Base-by-base conservation (phyloP, 2,329 filamentous ascomycete species). In the Nakataea oryzae region DNA sequence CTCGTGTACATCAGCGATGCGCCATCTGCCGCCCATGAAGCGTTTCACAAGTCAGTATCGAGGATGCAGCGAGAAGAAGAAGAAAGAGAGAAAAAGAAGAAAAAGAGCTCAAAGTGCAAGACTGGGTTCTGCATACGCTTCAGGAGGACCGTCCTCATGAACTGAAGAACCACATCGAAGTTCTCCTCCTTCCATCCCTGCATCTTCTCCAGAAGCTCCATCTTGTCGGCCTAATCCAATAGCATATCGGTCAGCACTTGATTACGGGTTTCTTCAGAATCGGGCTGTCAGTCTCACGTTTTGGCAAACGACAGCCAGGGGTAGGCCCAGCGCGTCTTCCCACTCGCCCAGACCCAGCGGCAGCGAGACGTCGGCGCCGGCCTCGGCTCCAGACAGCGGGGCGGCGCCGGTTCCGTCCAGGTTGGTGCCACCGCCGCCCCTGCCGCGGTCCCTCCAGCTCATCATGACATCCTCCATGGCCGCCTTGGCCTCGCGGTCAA, bases 81-180 rank as follows among this genome's bases (percentile, higher is more conserved):
- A 28, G 28, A 21, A 47, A 47, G 21, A 47, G 41, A 21, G 41
- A 32, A 59, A 14, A 27, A 55, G 62, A 41, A 30, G 34, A 55
- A 61, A n/a, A 63, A 61, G 63, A 58, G 29, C 9, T 63, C 21
- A 26, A 69, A 24, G 55, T 29, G 12, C 21, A 14, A 17, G 32
- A 6, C 21, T 12, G 32, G 24, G 9, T 47, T 63, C 71, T 59
- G 69, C 87, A 74, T 76, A 93, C 92, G 85, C 79, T 93, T 93
- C 65, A 99, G 79, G 55, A 99, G 77, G 54, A 96, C 86, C 0
- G 95, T 97, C 67, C 95, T 86, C 70, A 99, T 78, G 72, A 93
- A 96, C 72, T 99, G 95, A 63, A 97, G 81, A 56, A 99, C 90
- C 67, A 95, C 93, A 73, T 99, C 95, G 70, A 99, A 99, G 69